A percentile compares a stretch with the other conserved stretches of the same genome.
Evolutionary conservation across 129 eudicot genomes (phyloP).

Genomic region (Silybum marianum): DNA sequence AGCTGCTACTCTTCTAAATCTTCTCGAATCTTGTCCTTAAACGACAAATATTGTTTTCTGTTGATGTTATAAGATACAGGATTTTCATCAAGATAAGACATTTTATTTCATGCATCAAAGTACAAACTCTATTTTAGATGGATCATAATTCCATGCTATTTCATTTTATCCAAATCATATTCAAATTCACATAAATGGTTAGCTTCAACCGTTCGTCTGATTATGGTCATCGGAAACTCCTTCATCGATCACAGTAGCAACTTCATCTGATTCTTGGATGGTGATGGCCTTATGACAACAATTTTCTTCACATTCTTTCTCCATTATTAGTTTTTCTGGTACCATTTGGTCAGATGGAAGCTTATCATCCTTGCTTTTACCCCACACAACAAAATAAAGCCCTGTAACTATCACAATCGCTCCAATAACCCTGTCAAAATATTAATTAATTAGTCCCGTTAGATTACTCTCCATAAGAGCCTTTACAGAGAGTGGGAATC

Average conservation of each 20-base stretch:
- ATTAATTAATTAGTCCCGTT: not conserved
- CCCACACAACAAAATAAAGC: conserved; percentile 85
- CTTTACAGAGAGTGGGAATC: too few species aligned
- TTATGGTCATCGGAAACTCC: conserved; percentile 15
- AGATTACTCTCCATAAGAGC: not conserved
- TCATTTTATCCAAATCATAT: not conserved
- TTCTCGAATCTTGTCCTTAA: conserved; percentile 22
- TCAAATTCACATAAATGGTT: not conserved
- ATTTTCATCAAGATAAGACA: not conserved
- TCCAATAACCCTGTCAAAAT: conserved; percentile 64
- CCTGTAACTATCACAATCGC: conserved; percentile 74
- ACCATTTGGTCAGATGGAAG: conserved; percentile 30
- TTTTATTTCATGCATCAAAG: not conserved
- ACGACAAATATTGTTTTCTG: conserved; percentile 16
- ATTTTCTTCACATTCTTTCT: conserved; percentile 18
- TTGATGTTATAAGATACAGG: not conserved
- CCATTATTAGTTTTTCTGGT: conserved; percentile 23
- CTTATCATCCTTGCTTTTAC: conserved; percentile 71
- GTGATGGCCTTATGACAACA: conserved; percentile 35
- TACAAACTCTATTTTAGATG: not conserved
- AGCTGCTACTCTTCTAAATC: conserved; percentile 21
- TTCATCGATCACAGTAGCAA: conserved; percentile 7
- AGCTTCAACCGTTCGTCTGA: not conserved
- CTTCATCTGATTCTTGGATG: conserved; percentile 27
- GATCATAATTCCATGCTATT: not conserved